phyloP scores from a whole-genome alignment of 2,329 filamentous ascomycete genomes.

The Ophiosphaerella herpotricha region DNA sequence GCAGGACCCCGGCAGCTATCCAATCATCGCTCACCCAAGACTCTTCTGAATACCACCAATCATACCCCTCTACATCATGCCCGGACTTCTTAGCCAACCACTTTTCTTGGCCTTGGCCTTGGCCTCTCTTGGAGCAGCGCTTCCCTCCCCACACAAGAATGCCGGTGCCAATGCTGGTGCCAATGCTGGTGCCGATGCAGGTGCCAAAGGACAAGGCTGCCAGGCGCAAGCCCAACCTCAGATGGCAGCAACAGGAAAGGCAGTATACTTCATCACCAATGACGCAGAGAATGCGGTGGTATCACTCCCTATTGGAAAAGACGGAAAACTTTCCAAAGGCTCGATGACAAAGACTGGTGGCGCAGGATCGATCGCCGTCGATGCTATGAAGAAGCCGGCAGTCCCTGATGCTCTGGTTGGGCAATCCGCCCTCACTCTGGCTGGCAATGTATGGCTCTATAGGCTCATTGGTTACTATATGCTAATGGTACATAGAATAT shows the following conservation, averaged over 20 bases:
- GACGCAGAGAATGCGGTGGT: constrained; percentile 56
- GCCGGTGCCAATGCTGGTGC: neutral
- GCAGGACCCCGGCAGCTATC: no score
- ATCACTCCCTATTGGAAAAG: constrained; percentile 52
- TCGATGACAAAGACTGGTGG: constrained; percentile 55
- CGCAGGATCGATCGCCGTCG: constrained; percentile 50
- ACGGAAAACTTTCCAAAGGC: constrained; percentile 55
- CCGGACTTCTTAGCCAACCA: no score
- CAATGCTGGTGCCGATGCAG: no score
- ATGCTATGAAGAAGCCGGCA: constrained; percentile 44
- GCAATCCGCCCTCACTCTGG: constrained; percentile 57
- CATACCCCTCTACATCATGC: no score
- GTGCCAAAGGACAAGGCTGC: neutral
- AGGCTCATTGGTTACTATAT: no score
- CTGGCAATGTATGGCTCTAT: constrained; percentile 54
- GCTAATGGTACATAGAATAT: constrained; percentile 46
- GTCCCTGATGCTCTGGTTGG: constrained; percentile 57
- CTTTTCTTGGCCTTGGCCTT: no score
- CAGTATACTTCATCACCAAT: constrained; percentile 63
- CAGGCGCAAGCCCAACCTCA: constrained; percentile 5
- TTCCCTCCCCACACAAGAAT: constrained; percentile 3
- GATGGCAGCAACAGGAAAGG: constrained; percentile 43
- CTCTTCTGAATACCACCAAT: no score
- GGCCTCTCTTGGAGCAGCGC: neutral
- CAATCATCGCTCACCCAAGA: no score